Base-by-base conservation (phyloP, 495 filamentous ascomycete genomes). In the Daldinia concentrica region DNA sequence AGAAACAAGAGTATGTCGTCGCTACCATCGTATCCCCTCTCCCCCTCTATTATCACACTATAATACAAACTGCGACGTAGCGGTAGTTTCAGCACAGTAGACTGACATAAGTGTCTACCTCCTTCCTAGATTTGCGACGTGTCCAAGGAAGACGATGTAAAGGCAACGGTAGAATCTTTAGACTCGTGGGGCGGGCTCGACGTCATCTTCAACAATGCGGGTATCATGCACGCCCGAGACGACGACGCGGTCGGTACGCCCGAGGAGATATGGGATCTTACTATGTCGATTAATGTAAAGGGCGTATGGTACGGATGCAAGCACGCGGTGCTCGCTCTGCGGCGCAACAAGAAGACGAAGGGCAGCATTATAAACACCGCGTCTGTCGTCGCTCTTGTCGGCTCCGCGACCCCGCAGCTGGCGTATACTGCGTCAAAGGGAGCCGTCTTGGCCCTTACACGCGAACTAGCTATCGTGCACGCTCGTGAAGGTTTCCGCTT, bases 181-280 rank as follows among this genome's bases (percentile, higher is more conserved):
- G 94, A 98, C 75, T 66, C 82, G 52, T 97, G 92, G 93, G 95
- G 94, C 73, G 95, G 95, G n/a, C 82, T 93, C 0, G 95, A 99
- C 78, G 85, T 98, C 72, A 92, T 99, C 69, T 99, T 97, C 88
- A 99, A 99, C 87, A 99, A 99, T 77, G 95, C 95, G 0, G 95
- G 95, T 17, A 99, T 99, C 77, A 99, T 99, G 95, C 94, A 98
- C 79, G 87, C 86, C 32, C 84, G 91, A 60, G 95, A 99, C 78
- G 91, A 87, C 67, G 94, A 97, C 79, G 93, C 95, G 22, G 81
- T 96, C 64, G 84, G 89, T 63, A 97, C 93, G 1, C 89, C 92
- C 12, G 93, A 98, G 81, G 88, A 87, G 62, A 93, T 99, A 82
- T 99, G 95, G 95, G 93, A 99, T 76, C 81, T 94, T 62, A 99